Percentiles rank a stretch among this genome's conserved stretches.
Conservation (phyloP, 768 basidiomycete species). For the Gautieria morchelliformis region DNA sequence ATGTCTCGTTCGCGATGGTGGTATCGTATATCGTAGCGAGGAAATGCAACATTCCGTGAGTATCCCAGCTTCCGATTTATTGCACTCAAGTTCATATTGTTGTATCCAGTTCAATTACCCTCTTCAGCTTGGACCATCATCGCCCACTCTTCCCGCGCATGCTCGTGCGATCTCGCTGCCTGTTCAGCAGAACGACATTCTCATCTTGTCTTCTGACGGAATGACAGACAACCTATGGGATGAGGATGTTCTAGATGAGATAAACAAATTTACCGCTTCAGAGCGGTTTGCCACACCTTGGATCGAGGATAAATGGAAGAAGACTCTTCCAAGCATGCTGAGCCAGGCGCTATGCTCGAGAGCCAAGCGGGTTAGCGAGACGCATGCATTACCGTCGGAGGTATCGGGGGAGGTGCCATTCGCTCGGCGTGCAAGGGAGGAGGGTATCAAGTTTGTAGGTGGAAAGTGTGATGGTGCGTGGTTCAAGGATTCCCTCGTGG, state of each 20-base stretch:
- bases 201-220: conserved; percentile 76
- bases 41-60: conserved; percentile 89
- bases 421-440: conserved; percentile 66
- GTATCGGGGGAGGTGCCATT: conserved; percentile 62
- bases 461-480: conserved; percentile 78
- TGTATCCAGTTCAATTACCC: conserved; percentile 48
- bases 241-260: conserved; percentile 78
- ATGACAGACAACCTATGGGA: conserved; percentile 86
- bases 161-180: conserved; percentile 64
- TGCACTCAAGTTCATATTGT: neutral
- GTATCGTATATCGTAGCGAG: conserved; percentile 75
- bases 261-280: conserved; percentile 36
- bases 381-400: neutral
- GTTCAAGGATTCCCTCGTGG: conserved; percentile 21
- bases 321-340: conserved; percentile 57
- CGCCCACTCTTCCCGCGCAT: conserved; percentile 51
- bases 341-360: conserved; percentile 76
- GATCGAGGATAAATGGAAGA: conserved; percentile 28
- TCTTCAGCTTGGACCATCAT: conserved; percentile 52
- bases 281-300: neutral
- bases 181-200: conserved; percentile 60
- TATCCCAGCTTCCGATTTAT: conserved; percentile 11
- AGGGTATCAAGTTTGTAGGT: conserved; percentile 61
- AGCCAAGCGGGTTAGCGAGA: conserved; percentile 58
- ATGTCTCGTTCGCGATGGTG: conserved; percentile 64